These are phyloP conservation scores for Starmerella floricola DNA, from an alignment of 805 yeast genomes.

Conservation along the genomic window DNA sequence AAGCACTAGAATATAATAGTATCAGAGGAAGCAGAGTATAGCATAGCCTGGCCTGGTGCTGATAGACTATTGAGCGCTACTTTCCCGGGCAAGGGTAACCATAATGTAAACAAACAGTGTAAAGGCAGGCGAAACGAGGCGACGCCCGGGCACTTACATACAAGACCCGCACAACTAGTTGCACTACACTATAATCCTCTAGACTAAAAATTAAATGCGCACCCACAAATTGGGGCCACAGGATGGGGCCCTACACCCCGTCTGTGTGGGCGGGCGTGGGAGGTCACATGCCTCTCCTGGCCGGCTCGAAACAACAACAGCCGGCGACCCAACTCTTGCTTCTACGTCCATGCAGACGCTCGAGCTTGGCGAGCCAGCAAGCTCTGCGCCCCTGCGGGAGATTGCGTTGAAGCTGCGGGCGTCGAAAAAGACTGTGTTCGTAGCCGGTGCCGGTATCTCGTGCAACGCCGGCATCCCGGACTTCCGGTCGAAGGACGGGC, in stretches of 20 bases:
- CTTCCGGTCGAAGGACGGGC: constrained; percentile 72
- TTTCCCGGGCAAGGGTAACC: no score
- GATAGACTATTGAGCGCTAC: no score
- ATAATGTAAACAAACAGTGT: no score
- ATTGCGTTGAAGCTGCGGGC: constrained; percentile 17
- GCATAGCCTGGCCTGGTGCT: no score
- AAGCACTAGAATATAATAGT: no score
- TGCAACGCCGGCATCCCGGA: constrained; percentile 97
- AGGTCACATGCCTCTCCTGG: neutral
- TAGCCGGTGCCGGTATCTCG: constrained; percentile 95
- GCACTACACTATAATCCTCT: no score
- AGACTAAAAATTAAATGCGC: no score
- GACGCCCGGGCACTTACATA: no score
- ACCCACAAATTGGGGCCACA: neutral
- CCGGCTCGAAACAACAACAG: neutral
- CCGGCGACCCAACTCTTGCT: neutral
- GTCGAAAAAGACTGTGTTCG: constrained; percentile 35
- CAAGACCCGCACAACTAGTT: no score
- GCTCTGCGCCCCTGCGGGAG: constrained; percentile 12
- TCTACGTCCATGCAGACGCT: constrained; percentile 16
- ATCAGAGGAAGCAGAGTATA: no score
- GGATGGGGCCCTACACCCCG: neutral
- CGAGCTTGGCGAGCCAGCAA: constrained; percentile 11
- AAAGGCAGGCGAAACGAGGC: no score
- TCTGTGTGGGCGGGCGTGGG: neutral